These are phyloP conservation scores for Microbotryum violaceum DNA, from an alignment of 1,284 basidiomycete species.

Conservation along the genomic window DNA sequence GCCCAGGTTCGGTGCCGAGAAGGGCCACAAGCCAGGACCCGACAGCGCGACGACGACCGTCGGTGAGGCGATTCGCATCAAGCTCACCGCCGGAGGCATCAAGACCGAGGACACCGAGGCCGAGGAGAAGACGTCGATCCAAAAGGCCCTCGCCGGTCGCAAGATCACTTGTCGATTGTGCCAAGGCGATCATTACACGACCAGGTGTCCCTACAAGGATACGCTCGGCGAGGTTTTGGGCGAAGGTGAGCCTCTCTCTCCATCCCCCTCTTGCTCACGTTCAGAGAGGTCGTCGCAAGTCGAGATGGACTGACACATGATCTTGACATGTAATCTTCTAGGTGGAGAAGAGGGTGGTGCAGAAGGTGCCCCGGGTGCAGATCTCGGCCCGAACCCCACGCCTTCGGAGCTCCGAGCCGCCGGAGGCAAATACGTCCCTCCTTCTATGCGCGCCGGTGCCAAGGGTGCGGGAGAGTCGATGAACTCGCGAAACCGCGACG, in stretches of 20 bases:
- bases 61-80: conserved; percentile 80
- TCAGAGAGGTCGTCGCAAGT: background rate
- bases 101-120: conserved; percentile 63
- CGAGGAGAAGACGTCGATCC: conserved; percentile 62
- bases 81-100: conserved; percentile 69
- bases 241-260: conserved; percentile 30
- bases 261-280: background rate
- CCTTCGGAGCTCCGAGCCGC: conserved; percentile 38
- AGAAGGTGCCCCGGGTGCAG: conserved; percentile 30
- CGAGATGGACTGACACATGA: too few species aligned
- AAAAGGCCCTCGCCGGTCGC: conserved; percentile 60
- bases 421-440: conserved; percentile 84
- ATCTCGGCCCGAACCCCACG: conserved; percentile 37
- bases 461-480: conserved; percentile 72
- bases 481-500: conserved; percentile 66
- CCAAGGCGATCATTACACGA: conserved; percentile 95
- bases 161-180: conserved; percentile 90
- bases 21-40: conserved; percentile 77
- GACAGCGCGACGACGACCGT: conserved; percentile 93
- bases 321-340: background rate
- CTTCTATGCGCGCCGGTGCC: conserved; percentile 67
- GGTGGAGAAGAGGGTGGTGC: background rate
- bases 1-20: conserved; percentile 73
- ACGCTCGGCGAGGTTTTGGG: conserved; percentile 63
- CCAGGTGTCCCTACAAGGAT: conserved; percentile 97